Conservation (phyloP, 192 early-diverging fungal species). For the Gonapodya sp. region DNA sequence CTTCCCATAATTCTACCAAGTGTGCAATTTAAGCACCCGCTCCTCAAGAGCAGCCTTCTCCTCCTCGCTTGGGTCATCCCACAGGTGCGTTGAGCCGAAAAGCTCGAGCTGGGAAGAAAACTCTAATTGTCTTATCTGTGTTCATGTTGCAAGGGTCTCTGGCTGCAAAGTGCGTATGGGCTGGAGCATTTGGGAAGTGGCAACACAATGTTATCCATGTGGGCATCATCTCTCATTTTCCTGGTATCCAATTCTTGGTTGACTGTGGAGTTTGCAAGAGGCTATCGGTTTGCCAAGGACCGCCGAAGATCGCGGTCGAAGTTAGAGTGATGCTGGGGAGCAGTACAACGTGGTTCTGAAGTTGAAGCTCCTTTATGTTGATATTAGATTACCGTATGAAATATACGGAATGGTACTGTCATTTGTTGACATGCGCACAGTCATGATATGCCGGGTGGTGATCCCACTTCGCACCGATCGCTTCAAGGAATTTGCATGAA, state of each 20-base stretch:
- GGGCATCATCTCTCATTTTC: not conserved
- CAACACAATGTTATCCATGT: not conserved
- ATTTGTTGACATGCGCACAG: too few species aligned
- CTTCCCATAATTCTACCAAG: constrained; percentile 76
- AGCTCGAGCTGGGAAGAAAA: not conserved
- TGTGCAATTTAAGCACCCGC: constrained; percentile 26
- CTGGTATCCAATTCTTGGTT: not conserved
- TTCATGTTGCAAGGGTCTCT: constrained; percentile 51
- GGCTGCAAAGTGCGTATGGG: constrained; percentile 75
- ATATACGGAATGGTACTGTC: too few species aligned
- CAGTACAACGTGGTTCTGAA: too few species aligned
- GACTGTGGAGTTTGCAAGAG: not conserved
- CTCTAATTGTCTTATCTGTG: constrained; percentile 20
- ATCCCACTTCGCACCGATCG: too few species aligned
- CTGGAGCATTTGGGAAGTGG: constrained; percentile 69
- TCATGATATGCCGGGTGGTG: too few species aligned
- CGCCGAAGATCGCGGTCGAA: too few species aligned
- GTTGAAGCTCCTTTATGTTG: too few species aligned
- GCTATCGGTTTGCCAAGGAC: not conserved
- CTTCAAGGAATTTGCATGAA: too few species aligned
- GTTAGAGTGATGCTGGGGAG: too few species aligned
- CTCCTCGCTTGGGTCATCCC: constrained; percentile 58
- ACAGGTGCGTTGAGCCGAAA: constrained; percentile 33
- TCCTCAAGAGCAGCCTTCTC: constrained; percentile 37
- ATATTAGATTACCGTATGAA: too few species aligned